A percentile compares a stretch with the other conserved stretches of the same genome.
Conservation (phyloP, 176 grass and related monocot genomes). For the Juncus effusus region DNA sequence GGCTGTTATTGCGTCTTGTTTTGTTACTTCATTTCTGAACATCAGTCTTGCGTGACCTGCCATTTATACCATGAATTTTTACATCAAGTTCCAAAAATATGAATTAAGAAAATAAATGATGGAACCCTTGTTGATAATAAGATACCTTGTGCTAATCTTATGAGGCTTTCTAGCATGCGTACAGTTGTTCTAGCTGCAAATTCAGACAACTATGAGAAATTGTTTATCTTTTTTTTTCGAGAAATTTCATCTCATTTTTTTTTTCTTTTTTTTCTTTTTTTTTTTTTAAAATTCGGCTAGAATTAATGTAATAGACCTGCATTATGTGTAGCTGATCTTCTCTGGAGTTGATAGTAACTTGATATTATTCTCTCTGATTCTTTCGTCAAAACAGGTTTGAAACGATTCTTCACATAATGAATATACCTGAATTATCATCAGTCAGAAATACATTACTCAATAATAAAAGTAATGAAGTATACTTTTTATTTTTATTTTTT, state of each 20-base stretch:
- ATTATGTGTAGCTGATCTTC: conserved; percentile 74
- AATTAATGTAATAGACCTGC: conserved; percentile 43
- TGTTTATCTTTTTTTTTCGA: too few species aligned
- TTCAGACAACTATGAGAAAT: conserved; percentile 12
- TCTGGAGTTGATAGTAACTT: conserved; percentile 85
- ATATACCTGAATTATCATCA: conserved; percentile 64
- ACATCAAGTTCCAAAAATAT: too few species aligned
- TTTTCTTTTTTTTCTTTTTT: too few species aligned
- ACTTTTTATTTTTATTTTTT: background rate
- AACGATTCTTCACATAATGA: conserved; percentile 61
- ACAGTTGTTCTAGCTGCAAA: conserved; percentile 87
- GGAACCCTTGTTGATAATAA: background rate
- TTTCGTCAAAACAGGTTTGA: conserved; percentile 82
- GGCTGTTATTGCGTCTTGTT: conserved; percentile 69
- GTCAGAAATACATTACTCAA: background rate
- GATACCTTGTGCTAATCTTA: conserved; percentile 84
- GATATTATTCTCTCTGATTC: conserved; percentile 74
- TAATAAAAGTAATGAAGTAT: conserved; percentile 1
- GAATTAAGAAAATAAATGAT: too few species aligned
- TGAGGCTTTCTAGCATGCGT: conserved; percentile 96
- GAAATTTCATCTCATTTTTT: too few species aligned
- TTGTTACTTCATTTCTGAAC: conserved; percentile 73
- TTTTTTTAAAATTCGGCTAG: conserved; percentile 1
- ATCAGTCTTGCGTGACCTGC: conserved; percentile 92
- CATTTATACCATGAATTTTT: conserved; percentile 9